These are phyloP conservation scores for Trypanosoma platydactyli DNA, from an alignment of 208 protist species.

Conservation along the genomic window DNA sequence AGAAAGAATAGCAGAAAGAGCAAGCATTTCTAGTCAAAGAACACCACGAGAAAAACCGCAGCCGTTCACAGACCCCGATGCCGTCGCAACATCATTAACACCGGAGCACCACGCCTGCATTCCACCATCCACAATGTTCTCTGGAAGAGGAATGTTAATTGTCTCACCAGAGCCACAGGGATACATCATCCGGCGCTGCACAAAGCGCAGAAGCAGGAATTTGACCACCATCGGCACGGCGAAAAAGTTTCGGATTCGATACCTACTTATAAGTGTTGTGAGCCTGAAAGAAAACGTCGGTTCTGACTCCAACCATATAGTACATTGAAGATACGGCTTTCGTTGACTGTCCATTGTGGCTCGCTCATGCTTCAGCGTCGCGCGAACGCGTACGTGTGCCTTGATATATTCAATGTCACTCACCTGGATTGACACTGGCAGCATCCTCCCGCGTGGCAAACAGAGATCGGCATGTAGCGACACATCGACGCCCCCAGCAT, in stretches of 20 bases:
- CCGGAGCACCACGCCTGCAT: slow-evolving; percentile 43
- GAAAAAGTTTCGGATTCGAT: slow-evolving; percentile 72
- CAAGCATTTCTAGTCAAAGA: neutral
- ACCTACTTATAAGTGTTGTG: slow-evolving; percentile 57
- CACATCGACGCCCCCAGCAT: slow-evolving; percentile 63
- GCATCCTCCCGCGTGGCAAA: slow-evolving; percentile 63
- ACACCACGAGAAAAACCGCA: neutral
- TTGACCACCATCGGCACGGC: slow-evolving; percentile 61
- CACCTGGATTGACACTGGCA: slow-evolving; percentile 71
- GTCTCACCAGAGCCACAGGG: slow-evolving; percentile 34
- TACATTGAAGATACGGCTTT: slow-evolving; percentile 63
- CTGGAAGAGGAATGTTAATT: slow-evolving; percentile 62
- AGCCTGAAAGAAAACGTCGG: slow-evolving; percentile 77
- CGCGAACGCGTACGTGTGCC: slow-evolving; percentile 50
- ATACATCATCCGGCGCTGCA: slow-evolving; percentile 41
- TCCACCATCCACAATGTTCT: slow-evolving; percentile 63
- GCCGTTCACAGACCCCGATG: neutral
- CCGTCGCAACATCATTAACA: slow-evolving; percentile 26
- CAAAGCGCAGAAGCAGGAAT: slow-evolving; percentile 65
- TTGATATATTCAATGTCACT: slow-evolving; percentile 49
- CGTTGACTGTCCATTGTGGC: slow-evolving; percentile 69
- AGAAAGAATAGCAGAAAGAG: neutral
- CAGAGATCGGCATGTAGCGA: slow-evolving; percentile 70
- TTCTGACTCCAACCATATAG: slow-evolving; percentile 81
- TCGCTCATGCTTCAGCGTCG: slow-evolving; percentile 55